phyloP scores from a whole-genome alignment of 208 protist genomes.

The Wallacemonas sp. region DNA sequence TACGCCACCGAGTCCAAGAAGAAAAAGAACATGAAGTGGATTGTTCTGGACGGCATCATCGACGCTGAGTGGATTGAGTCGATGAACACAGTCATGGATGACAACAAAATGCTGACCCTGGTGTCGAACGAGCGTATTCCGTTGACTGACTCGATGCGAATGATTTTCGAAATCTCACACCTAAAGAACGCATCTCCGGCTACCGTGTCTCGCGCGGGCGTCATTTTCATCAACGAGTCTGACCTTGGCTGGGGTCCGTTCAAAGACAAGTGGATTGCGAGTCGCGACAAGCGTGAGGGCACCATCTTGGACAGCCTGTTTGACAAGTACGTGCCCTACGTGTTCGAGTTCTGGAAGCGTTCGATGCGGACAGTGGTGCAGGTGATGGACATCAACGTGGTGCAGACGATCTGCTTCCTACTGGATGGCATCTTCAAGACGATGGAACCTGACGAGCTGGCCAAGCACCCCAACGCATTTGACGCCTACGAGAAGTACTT shows the following conservation, averaged over 20 bases:
- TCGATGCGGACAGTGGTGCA: slow-evolving; percentile 86
- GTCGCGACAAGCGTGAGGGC: slow-evolving; percentile 89
- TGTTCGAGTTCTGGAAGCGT: slow-evolving; percentile 94
- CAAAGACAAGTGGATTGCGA: slow-evolving; percentile 95
- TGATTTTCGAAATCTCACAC: slow-evolving; percentile 98
- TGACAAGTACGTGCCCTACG: slow-evolving; percentile 95
- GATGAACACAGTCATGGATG: slow-evolving; percentile 99
- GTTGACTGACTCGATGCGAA: slow-evolving; percentile 96
- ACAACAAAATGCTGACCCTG: slow-evolving; percentile 99
- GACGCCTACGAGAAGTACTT: slow-evolving; percentile 98
- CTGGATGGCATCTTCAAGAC: slow-evolving; percentile 93
- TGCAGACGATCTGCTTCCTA: slow-evolving; percentile 96
- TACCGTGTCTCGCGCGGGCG: slow-evolving; percentile 97
- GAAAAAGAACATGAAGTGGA: slow-evolving; percentile 96
- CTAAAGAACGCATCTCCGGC: slow-evolving; percentile 97
- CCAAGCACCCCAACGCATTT: slow-evolving; percentile 83
- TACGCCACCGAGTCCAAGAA: slow-evolving; percentile 95
- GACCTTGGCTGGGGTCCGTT: slow-evolving; percentile 98
- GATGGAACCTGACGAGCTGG: slow-evolving; percentile 80
- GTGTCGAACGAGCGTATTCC: slow-evolving; percentile 98
- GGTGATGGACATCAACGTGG: slow-evolving; percentile 94
- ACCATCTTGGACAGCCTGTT: slow-evolving; percentile 96
- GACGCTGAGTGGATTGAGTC: slow-evolving; percentile 99
- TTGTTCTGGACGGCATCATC: slow-evolving; percentile 98
- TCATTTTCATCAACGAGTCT: slow-evolving; percentile 97